Conservation (phyloP, 352 stramenopile genomes). For the Pythium scleroteichum region DNA sequence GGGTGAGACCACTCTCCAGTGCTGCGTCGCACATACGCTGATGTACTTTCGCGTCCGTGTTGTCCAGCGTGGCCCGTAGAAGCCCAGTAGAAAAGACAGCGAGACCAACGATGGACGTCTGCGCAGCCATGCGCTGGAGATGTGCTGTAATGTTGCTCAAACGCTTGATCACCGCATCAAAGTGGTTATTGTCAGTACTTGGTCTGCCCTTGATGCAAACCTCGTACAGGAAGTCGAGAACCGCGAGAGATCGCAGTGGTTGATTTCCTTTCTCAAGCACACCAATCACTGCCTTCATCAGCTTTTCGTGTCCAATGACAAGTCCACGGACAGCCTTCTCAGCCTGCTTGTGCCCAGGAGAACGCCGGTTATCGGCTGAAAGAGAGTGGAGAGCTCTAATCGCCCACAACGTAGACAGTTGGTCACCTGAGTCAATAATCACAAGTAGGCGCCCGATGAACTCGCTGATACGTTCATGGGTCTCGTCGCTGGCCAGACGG, state of each 20-base stretch:
- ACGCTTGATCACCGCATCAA: constrained; percentile 66
- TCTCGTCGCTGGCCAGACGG: constrained; percentile 51
- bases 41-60: constrained; percentile 56
- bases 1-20: constrained; percentile 57
- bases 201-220: constrained; percentile 55
- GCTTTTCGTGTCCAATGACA: constrained; percentile 66
- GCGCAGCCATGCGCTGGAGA: constrained; percentile 52
- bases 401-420: constrained; percentile 57
- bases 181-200: constrained; percentile 78
- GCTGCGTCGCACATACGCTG: constrained; percentile 74
- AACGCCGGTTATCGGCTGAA: constrained; percentile 43
- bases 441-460: constrained; percentile 12
- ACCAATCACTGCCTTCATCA: constrained; percentile 55
- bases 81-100: constrained; percentile 57
- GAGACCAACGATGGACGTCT: constrained; percentile 55
- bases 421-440: constrained; percentile 50
- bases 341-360: constrained; percentile 35
- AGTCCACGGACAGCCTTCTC: constrained; percentile 61
- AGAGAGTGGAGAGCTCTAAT: constrained; percentile 68
- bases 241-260: constrained; percentile 47
- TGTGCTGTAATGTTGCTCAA: constrained; percentile 49
- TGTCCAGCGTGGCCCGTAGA: constrained; percentile 72
- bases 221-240: constrained; percentile 69
- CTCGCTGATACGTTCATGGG: constrained; percentile 27
- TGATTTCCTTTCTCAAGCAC: constrained; percentile 49